Evolutionary conservation across 306 rosid genomes (phyloP).

Genomic region (Medicago ruthenica): DNA sequence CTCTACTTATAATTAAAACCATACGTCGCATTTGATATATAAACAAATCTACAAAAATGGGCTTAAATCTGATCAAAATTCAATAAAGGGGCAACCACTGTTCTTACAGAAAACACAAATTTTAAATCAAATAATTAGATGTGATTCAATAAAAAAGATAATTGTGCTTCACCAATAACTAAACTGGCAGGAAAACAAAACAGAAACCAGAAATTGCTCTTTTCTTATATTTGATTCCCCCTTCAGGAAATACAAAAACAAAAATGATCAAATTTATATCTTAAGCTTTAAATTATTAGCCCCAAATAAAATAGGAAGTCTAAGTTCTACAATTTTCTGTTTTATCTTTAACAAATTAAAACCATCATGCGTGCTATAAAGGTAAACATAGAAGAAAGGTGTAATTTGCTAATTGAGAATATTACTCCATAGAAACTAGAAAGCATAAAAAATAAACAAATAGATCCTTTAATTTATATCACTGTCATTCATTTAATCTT

Average conservation of each 20-base stretch:
- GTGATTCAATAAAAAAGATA: slow-evolving; percentile 3
- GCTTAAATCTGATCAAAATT: slow-evolving; percentile 4
- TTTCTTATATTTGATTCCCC: background rate
- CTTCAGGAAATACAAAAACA: background rate
- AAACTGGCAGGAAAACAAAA: slow-evolving; percentile 14
- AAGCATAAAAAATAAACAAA: slow-evolving; percentile 16
- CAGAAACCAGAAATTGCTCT: slow-evolving; percentile 4
- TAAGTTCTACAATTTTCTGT: background rate
- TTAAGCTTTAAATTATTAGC: background rate
- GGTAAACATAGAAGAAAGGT: background rate
- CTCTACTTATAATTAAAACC: slow-evolving; percentile 7
- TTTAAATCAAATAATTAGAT: background rate
- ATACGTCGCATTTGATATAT: background rate
- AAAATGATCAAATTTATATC: slow-evolving; percentile 21
- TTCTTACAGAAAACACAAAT: background rate
- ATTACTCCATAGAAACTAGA: slow-evolving; percentile 2
- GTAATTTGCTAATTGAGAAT: slow-evolving; percentile 18
- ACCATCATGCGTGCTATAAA: background rate
- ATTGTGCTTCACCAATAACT: slow-evolving; percentile 1
- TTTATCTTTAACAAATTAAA: slow-evolving; percentile 11
- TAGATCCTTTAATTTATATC: background rate
- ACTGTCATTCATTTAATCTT: background rate
- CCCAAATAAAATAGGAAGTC: background rate
- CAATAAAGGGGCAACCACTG: slow-evolving; percentile 7
- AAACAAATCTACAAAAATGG: slow-evolving; percentile 9